These are phyloP conservation scores for Hypomontagnella monticulosa DNA, from an alignment of 495 filamentous ascomycete genomes.

Conservation along the genomic window DNA sequence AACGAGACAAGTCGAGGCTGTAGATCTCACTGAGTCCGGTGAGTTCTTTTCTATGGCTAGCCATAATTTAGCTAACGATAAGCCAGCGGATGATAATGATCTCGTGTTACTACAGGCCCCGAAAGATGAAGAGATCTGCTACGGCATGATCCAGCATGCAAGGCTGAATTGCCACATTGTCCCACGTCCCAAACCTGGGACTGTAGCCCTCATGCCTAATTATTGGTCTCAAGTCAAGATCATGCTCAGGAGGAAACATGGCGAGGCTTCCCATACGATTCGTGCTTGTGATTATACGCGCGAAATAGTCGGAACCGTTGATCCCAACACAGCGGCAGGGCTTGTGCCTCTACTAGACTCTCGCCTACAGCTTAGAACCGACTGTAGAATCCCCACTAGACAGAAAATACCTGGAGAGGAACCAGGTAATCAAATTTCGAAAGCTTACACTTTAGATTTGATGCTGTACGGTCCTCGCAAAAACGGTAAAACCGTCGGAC, in stretches of 20 bases:
- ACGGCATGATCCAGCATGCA: constrained; percentile 78
- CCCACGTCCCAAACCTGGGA: constrained; percentile 68
- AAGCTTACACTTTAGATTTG: constrained; percentile 68
- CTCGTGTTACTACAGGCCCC: constrained; percentile 54
- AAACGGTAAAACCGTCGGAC: constrained; percentile 69
- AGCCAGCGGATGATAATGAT: constrained; percentile 62
- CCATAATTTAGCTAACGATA: constrained; percentile 23
- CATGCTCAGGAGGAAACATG: constrained; percentile 63
- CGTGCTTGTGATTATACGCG: constrained; percentile 75
- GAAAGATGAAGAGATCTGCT: constrained; percentile 77
- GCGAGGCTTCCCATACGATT: constrained; percentile 66
- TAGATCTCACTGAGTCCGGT: constrained; percentile 73
- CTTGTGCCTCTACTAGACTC: constrained; percentile 77
- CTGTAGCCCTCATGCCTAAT: constrained; percentile 57
- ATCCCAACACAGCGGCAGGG: constrained; percentile 71
- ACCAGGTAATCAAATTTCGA: constrained; percentile 58
- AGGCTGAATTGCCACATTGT: constrained; percentile 73
- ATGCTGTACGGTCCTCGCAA: constrained; percentile 84
- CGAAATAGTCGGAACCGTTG: constrained; percentile 77
- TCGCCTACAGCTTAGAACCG: constrained; percentile 68
- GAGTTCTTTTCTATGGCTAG: constrained; percentile 9
- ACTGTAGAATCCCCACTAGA: constrained; percentile 71
- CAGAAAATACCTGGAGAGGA: constrained; percentile 64
- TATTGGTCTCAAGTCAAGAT: constrained; percentile 81
- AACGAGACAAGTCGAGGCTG: constrained; percentile 54